Percentiles rank a stretch among this genome's conserved stretches.
Evolutionary conservation across 257 asterid genomes (phyloP).

Genomic region (Thymus mandschuricus): DNA sequence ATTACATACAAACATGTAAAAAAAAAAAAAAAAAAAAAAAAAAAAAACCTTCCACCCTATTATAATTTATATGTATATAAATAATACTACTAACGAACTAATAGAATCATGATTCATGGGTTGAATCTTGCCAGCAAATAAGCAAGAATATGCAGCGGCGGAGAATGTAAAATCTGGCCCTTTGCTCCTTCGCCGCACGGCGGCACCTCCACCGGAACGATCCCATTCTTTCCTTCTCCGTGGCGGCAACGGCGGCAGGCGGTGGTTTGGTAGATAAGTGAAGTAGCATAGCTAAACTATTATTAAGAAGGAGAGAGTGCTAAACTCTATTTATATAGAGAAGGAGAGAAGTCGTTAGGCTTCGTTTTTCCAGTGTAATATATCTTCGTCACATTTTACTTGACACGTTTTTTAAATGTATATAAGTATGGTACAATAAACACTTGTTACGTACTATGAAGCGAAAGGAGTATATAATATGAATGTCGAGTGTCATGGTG

Average conservation of each 20-base stretch:
- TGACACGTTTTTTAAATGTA: too few species aligned
- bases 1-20: too few species aligned
- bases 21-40: too few species aligned
- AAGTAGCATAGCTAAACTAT: not conserved
- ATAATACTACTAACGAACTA: too few species aligned
- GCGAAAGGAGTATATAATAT: too few species aligned
- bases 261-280: not conserved
- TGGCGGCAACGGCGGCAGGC: not conserved
- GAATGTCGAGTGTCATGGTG: not conserved
- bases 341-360: not conserved
- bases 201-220: constrained; percentile 38
- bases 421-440: too few species aligned
- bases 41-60: too few species aligned
- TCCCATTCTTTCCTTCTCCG: constrained; percentile 20
- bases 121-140: constrained; percentile 51
- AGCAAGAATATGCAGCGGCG: constrained; percentile 49
- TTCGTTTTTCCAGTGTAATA: too few species aligned
- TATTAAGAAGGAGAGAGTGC: not conserved
- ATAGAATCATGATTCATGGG: constrained; percentile 23
- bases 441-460: too few species aligned
- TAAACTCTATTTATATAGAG: not conserved
- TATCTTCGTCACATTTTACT: too few species aligned
- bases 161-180: constrained; percentile 50
- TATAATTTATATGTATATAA: too few species aligned
- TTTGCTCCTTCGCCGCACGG: constrained; percentile 38